A percentile compares a stretch with the other conserved stretches of the same genome.
Evolutionary conservation across 805 yeast genomes (phyloP).

Genomic region (Hyphopichia homilentoma): DNA sequence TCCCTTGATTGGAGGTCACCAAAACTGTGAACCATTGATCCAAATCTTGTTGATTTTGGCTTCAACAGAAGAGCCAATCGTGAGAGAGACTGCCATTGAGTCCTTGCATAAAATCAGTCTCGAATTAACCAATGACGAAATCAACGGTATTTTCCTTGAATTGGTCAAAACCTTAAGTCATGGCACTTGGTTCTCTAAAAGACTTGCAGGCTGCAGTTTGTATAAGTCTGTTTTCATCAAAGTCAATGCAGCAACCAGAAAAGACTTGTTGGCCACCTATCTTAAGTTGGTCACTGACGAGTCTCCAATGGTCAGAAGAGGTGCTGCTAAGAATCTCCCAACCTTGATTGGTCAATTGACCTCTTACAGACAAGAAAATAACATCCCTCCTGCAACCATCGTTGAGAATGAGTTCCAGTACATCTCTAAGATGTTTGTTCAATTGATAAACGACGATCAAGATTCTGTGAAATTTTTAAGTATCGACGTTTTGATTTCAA

Average conservation of each 20-base stretch:
- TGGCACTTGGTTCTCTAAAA: slow-evolving; percentile 92
- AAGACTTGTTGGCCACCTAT: slow-evolving; percentile 62
- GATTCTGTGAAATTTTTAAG: slow-evolving; percentile 91
- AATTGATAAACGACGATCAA: slow-evolving; percentile 78
- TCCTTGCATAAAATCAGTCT: slow-evolving; percentile 71
- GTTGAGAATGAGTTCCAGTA: slow-evolving; percentile 65
- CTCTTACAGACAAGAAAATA: slow-evolving; percentile 31
- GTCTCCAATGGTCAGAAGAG: slow-evolving; percentile 96
- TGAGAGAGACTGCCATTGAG: slow-evolving; percentile 89
- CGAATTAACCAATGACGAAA: slow-evolving; percentile 59
- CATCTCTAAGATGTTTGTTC: slow-evolving; percentile 77
- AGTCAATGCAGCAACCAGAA: slow-evolving; percentile 53
- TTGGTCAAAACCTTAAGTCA: slow-evolving; percentile 73
- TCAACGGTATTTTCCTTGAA: slow-evolving; percentile 65
- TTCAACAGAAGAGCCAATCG: slow-evolving; percentile 93
- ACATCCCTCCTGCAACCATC: slow-evolving; percentile 20
- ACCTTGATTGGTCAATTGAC: slow-evolving; percentile 55
- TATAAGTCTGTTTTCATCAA: slow-evolving; percentile 65
- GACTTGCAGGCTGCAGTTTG: slow-evolving; percentile 88
- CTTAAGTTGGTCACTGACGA: slow-evolving; percentile 79
- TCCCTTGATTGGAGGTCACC: slow-evolving; percentile 82
- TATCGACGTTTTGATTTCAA: slow-evolving; percentile 82
- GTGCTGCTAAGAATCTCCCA: slow-evolving; percentile 87
- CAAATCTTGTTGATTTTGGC: slow-evolving; percentile 78
- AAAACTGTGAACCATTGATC: slow-evolving; percentile 47